Conservation (phyloP, 2,329 filamentous ascomycete genomes). For the Aspergillus pseudoterreus region DNA sequence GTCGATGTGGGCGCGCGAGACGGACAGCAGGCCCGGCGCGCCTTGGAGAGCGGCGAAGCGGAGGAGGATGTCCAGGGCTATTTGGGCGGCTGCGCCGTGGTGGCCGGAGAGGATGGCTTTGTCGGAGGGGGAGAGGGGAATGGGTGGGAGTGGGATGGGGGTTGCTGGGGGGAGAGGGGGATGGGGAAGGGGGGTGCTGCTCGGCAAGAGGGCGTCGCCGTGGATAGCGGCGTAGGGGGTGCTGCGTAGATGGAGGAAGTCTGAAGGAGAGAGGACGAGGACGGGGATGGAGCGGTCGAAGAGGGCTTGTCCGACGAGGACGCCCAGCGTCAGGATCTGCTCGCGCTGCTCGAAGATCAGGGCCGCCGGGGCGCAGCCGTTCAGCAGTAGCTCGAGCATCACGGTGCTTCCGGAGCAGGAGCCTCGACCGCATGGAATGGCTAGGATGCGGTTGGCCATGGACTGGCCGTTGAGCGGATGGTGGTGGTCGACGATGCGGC, state of each 20-base stretch:
- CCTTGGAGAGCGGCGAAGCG: slow-evolving; percentile 35
- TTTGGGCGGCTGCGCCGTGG: slow-evolving; percentile 30
- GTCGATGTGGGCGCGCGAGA: slow-evolving; percentile 44
- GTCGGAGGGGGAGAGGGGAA: slow-evolving; percentile 22
- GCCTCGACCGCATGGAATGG: slow-evolving; percentile 45
- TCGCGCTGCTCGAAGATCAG: slow-evolving; percentile 43
- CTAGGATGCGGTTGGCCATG: slow-evolving; percentile 36
- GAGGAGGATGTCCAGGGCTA: slow-evolving; percentile 39
- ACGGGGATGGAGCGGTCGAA: slow-evolving; percentile 43
- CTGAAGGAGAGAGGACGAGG: slow-evolving; percentile 20
- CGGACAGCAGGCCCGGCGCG: slow-evolving; percentile 31
- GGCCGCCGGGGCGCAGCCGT: slow-evolving; percentile 35
- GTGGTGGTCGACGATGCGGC: slow-evolving; percentile 43
- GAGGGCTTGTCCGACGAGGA: slow-evolving; percentile 42
- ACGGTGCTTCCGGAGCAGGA: slow-evolving; percentile 47
- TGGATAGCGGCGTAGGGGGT: slow-evolving; percentile 5
- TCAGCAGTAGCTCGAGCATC: slow-evolving; percentile 45
- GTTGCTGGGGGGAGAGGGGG: background rate
- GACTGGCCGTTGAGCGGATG: slow-evolving; percentile 37
- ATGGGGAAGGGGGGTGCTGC: background rate
- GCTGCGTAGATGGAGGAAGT: slow-evolving; percentile 12
- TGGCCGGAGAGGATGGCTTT: slow-evolving; percentile 26
- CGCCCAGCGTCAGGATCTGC: slow-evolving; percentile 45
- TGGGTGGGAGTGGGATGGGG: background rate
- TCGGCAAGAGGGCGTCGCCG: background rate